Conservation (phyloP, 2,329 filamentous ascomycete species). For the Sporothrix dimorphospora region DNA sequence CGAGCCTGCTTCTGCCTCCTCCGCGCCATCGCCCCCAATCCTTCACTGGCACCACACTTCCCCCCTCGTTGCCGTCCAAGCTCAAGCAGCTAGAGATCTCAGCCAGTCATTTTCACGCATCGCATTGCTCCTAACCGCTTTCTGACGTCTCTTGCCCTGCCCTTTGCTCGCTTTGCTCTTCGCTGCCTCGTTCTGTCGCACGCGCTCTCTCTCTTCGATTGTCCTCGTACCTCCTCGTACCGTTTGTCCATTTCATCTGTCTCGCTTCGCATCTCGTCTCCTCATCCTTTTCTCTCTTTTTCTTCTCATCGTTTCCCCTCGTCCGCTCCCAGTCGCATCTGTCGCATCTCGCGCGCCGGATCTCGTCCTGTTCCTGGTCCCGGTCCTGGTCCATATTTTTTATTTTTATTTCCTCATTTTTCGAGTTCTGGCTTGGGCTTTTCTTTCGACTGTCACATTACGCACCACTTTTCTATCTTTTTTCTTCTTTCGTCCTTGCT, state of each 20-base stretch:
- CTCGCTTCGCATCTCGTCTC: not conserved
- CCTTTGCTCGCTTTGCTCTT: not conserved
- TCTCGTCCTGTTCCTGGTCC: not conserved
- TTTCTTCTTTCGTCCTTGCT: constrained; percentile 28
- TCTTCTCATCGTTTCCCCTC: not conserved
- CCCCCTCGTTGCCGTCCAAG: constrained; percentile 11
- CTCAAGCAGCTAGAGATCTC: constrained; percentile 3
- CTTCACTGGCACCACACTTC: constrained; percentile 4
- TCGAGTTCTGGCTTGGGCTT: not conserved
- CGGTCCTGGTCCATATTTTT: not conserved
- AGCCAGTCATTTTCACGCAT: constrained; percentile 13
- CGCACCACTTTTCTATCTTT: not conserved
- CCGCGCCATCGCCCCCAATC: not conserved
- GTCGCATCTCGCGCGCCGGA: not conserved
- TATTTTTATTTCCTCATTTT: not conserved
- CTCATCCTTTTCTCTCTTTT: not conserved
- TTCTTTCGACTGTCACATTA: not conserved
- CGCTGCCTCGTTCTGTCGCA: not conserved
- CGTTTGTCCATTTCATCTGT: not conserved
- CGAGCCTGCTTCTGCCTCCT: not conserved
- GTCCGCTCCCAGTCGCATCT: not conserved
- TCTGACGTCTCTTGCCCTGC: constrained; percentile 2
- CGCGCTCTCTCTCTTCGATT: not conserved
- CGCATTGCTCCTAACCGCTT: constrained; percentile 8
- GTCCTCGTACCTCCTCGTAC: not conserved